These are phyloP conservation scores for Clohesyomyces aquaticus DNA, from an alignment of 495 filamentous ascomycete species.

Conservation along the genomic window DNA sequence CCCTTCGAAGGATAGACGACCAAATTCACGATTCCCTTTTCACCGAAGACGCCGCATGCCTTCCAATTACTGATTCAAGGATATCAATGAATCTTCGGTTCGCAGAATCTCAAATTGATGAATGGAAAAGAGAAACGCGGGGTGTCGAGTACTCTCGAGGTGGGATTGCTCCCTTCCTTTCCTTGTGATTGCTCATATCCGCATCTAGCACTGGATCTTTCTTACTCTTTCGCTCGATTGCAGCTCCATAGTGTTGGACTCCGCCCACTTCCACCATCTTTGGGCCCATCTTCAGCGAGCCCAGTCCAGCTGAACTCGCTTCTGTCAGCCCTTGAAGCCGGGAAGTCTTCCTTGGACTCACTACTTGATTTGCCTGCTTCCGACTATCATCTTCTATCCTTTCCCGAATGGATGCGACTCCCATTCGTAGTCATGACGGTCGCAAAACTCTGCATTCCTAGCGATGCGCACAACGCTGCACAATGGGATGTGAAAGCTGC, in stretches of 20 bases:
- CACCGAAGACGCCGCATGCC: slow-evolving; percentile 17
- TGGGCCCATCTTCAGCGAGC: not conserved
- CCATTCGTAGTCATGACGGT: slow-evolving; percentile 27
- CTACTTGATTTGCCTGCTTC: slow-evolving; percentile 24
- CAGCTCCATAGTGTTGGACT: slow-evolving; percentile 28
- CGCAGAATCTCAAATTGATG: slow-evolving; percentile 26
- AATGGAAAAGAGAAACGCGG: slow-evolving; percentile 12
- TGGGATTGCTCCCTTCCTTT: not conserved
- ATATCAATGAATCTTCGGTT: slow-evolving; percentile 28
- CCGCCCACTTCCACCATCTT: slow-evolving; percentile 1
- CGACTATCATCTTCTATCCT: slow-evolving; percentile 31
- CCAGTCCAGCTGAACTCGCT: slow-evolving; percentile 20
- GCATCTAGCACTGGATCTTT: slow-evolving; percentile 22
- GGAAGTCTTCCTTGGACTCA: slow-evolving; percentile 25
- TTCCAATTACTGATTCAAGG: slow-evolving; percentile 28
- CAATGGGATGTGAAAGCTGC: slow-evolving; percentile 36
- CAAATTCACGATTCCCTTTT: slow-evolving; percentile 24
- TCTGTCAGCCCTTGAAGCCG: slow-evolving; percentile 24
- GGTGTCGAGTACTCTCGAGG: slow-evolving; percentile 7
- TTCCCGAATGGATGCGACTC: slow-evolving; percentile 31
- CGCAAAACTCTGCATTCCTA: slow-evolving; percentile 24
- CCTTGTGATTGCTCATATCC: not conserved
- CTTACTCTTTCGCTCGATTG: slow-evolving; percentile 22
- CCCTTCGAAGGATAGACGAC: slow-evolving; percentile 21
- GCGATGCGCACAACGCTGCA: slow-evolving; percentile 2